Evolutionary conservation across 192 early-diverging fungal genomes (phyloP).

Genomic region (Linnemannia schmuckeri): DNA sequence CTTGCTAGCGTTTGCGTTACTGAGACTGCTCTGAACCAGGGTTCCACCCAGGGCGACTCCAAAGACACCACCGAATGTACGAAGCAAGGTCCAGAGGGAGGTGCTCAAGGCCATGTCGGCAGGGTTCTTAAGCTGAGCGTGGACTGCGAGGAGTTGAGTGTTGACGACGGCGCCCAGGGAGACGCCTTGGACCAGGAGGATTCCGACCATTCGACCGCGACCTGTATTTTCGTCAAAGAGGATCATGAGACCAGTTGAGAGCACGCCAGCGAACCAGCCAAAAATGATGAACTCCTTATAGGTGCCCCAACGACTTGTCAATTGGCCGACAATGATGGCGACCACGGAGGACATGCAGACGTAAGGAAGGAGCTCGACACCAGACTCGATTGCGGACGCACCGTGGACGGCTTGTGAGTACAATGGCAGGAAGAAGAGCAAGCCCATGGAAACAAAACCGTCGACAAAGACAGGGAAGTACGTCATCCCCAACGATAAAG

Average conservation of each 20-base stretch:
- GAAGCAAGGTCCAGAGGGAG: conserved; percentile 56
- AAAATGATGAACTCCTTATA: conserved; percentile 23
- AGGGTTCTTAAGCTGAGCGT: conserved; percentile 21
- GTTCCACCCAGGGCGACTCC: conserved; percentile 71
- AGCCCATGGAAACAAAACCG: conserved; percentile 67
- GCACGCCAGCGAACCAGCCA: not conserved
- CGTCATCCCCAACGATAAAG: conserved; percentile 68
- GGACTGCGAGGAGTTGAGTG: not conserved
- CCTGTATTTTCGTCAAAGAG: conserved; percentile 33
- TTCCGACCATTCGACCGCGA: not conserved
- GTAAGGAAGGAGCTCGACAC: conserved; percentile 77
- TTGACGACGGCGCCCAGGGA: conserved; percentile 15
- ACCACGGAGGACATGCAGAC: conserved; percentile 41
- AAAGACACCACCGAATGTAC: conserved; percentile 57
- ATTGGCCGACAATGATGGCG: conserved; percentile 1
- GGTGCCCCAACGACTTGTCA: conserved; percentile 9
- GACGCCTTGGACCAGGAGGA: conserved; percentile 10
- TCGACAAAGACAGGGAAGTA: conserved; percentile 70
- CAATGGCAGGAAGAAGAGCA: conserved; percentile 79
- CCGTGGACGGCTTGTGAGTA: conserved; percentile 85
- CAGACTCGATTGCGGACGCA: conserved; percentile 76
- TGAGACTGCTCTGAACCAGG: conserved; percentile 48
- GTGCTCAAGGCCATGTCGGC: conserved; percentile 36
- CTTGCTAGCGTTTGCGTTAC: conserved; percentile 2
- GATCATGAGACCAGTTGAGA: conserved; percentile 17